These are phyloP conservation scores for Lentinula sp. DNA, from an alignment of 768 basidiomycete species.

Conservation along the genomic window DNA sequence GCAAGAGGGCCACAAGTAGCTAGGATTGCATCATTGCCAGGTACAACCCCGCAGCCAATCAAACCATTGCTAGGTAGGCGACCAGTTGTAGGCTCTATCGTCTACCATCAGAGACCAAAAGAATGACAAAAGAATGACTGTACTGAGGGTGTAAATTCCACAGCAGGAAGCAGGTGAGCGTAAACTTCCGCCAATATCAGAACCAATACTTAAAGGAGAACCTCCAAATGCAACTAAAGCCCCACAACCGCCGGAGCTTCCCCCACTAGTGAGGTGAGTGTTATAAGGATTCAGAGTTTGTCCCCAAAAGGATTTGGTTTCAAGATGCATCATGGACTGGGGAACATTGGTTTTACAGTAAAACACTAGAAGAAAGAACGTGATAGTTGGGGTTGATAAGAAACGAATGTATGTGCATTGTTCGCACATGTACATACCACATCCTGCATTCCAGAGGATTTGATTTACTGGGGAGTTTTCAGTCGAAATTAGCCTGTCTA, in stretches of 20 bases:
- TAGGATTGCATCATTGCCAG: constrained; percentile 41
- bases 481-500: constrained; percentile 6
- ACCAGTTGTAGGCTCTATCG: constrained; percentile 12
- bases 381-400: constrained; percentile 5
- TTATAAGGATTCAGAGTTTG: constrained; percentile 39
- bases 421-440: constrained; percentile 20
- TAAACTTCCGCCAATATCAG: constrained; percentile 27
- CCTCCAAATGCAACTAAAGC: constrained; percentile 42
- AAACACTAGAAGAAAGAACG: constrained; percentile 25
- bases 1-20: constrained; percentile 53
- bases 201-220: constrained; percentile 38
- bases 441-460: constrained; percentile 35
- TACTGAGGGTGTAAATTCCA: constrained; percentile 15
- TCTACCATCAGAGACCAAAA: not conserved
- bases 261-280: constrained; percentile 35
- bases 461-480: constrained; percentile 20
- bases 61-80: constrained; percentile 44
- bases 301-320: constrained; percentile 26
- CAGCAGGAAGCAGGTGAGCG: constrained; percentile 23
- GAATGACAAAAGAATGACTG: not conserved
- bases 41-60: constrained; percentile 29
- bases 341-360: constrained; percentile 40
- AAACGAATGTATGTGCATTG: not conserved
- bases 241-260: constrained; percentile 49
- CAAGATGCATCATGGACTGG: constrained; percentile 35